Percentiles rank a stretch among this genome's conserved stretches.
These are phyloP conservation scores for Leucosporidium yakuticum DNA, from an alignment of 768 basidiomycete genomes.

Conservation along the genomic window DNA sequence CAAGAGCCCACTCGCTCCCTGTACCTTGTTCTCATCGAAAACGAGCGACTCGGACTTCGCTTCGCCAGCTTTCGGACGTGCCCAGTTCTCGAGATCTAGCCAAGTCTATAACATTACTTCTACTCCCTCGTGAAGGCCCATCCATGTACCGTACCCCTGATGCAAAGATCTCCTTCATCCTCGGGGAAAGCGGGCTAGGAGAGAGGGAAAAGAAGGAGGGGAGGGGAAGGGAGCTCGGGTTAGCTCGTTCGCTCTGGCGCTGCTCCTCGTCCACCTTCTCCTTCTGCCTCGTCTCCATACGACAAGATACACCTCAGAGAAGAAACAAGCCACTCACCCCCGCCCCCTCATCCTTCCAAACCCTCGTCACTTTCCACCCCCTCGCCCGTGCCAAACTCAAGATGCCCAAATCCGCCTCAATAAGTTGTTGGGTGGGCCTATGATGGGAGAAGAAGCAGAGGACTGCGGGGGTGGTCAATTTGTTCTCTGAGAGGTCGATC, in stretches of 20 bases:
- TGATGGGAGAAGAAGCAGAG: slow-evolving; percentile 39
- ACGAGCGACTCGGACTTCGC: not conserved
- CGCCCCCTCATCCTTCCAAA: slow-evolving; percentile 33
- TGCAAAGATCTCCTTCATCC: slow-evolving; percentile 33
- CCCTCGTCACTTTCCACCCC: slow-evolving; percentile 32
- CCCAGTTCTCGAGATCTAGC: too few relatives aligned
- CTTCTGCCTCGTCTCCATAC: too few relatives aligned
- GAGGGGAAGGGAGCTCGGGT: too few relatives aligned
- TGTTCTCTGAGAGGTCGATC: slow-evolving; percentile 7
- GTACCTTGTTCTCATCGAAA: not conserved
- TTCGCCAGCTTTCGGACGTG: not conserved
- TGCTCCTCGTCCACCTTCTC: too few relatives aligned
- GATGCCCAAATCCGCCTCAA: slow-evolving; percentile 26
- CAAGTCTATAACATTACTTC: too few relatives aligned
- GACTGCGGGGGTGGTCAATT: slow-evolving; percentile 9
- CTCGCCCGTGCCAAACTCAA: slow-evolving; percentile 22
- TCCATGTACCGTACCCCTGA: slow-evolving; percentile 38
- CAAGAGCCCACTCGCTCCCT: not conserved
- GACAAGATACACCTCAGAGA: too few relatives aligned
- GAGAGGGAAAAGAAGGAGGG: too few relatives aligned
- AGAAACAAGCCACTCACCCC: slow-evolving; percentile 30
- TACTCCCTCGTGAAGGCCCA: slow-evolving; percentile 26
- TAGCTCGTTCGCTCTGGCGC: too few relatives aligned
- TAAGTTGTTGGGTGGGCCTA: slow-evolving; percentile 26
- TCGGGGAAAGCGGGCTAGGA: slow-evolving; percentile 40